Evolutionary conservation across 2,329 filamentous ascomycete species (phyloP), one percentile per base, ranked within the genome.

Genomic region (Dichotomopilus funicola): DNA sequence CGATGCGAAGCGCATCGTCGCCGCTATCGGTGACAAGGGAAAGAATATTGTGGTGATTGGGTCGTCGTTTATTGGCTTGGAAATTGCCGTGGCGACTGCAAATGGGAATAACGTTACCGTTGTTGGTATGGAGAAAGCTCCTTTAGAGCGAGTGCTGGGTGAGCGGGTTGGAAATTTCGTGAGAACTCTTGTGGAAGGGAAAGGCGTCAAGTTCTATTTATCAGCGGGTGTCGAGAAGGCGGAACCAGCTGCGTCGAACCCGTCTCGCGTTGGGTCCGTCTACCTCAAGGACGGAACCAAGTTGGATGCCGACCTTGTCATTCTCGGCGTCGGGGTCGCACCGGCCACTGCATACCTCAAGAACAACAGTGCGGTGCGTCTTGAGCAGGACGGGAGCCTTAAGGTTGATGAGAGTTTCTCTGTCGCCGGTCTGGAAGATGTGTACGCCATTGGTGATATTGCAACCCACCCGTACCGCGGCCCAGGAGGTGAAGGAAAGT

Each of bases 61-160:
- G 42, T 92, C 88, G 57, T 95, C 90, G 0, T 99, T 99, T 72
- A 99, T 99, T 67, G 94, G 94, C 42, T 95, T 99, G 88, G 94
- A 99, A 72, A 82, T 95, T n/a, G 92, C 88, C 59, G 94, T 91
- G 61, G 86, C 95, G 0, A 85, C 87, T 0, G 73, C 81, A 45
- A 87, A 87, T 64, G 87, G 87, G 65, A 95, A 99, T 69, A 75
- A 85, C 7, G 91, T 99, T 12, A 87, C 87, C 6, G 83, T 97
- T 42, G 77, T 99, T 27, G 94, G 94, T 40, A 92, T 91, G 87
- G 91, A 96, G 67, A 83, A 82, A 57, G 83, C 83, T 10, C 92
- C 94, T 0, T 80, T 97, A 61, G 89, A 95, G 70, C 83, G 88
- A 19, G 83, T 99, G 4, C 87, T 99, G 70, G 94, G 94, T 52